Conservation (phyloP, 305 asterid species). For the Solanum hybrid region DNA sequence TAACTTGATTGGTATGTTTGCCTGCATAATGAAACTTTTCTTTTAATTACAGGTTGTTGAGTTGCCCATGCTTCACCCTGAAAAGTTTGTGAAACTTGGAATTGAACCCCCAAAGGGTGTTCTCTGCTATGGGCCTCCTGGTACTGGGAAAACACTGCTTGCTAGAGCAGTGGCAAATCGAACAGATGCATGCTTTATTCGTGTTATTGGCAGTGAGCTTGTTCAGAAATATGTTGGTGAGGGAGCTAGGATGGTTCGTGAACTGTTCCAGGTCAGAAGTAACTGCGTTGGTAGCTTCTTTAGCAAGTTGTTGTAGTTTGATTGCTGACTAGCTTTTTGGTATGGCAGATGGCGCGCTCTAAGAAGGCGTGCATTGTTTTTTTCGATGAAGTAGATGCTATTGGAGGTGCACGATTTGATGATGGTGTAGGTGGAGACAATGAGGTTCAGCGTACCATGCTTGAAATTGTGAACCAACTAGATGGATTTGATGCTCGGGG, state of each 20-base stretch:
- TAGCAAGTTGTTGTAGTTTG: neutral
- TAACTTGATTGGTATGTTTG: neutral
- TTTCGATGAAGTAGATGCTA: constrained; percentile 94
- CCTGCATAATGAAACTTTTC: neutral
- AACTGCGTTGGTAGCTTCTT: neutral
- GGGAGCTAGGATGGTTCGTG: constrained; percentile 99
- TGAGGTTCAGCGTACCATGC: constrained; percentile 98
- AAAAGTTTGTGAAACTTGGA: constrained; percentile 89
- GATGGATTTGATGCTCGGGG: constrained; percentile 99
- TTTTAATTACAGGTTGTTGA: constrained; percentile 62
- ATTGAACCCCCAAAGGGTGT: constrained; percentile 99
- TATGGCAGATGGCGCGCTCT: constrained; percentile 90
- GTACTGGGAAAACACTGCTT: constrained; percentile 51
- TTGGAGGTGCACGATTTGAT: constrained; percentile 97
- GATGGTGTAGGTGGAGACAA: constrained; percentile 99
- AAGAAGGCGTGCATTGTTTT: constrained; percentile 96
- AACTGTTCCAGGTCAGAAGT: constrained; percentile 64
- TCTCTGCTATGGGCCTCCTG: constrained; percentile 97
- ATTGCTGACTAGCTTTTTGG: neutral
- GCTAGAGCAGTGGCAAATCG: constrained; percentile 97
- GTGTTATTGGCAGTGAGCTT: constrained; percentile 95
- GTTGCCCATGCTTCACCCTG: constrained; percentile 98
- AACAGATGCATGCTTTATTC: constrained; percentile 94
- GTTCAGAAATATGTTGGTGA: constrained; percentile 97
- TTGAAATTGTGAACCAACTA: constrained; percentile 94